Base-by-base conservation (phyloP, 495 filamentous ascomycete species). In the Niebla homalea region DNA sequence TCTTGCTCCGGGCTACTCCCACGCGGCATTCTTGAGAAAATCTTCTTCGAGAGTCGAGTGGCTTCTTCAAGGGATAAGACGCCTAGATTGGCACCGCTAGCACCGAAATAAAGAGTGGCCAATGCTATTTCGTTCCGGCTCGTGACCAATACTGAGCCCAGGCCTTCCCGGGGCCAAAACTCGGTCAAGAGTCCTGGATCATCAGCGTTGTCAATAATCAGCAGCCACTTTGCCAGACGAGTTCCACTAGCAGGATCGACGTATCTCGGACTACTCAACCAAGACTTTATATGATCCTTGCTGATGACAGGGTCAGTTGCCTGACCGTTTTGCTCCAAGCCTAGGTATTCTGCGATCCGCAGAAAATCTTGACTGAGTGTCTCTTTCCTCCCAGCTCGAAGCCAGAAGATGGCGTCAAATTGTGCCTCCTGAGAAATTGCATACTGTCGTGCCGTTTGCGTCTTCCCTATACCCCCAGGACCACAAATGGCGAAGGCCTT, bases 381-480 rank as follows among this genome's bases (percentile, higher is more conserved):
- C 26, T 55, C 51, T 14, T 51, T 37, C 3, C 62, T 55, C 48
- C 71, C 68, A 1, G 69, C 64, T 12, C 51, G 22, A 8, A 71
- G 59, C 67, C 68, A 72, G 46, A 72, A 66, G 20, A 72, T 55
- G 2, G 63, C 66, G 40, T 72, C 69, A 46, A 66, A 67, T 18
- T 46, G 45, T 14, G 50, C 41, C 43, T 59, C 57, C 29, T 58
- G 53, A 26, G 53, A 36, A 25, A 55, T 48, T 8, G 53, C 55
- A 53, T 59, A 71, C 25, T 65, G 57, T 39, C 46, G 57, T 12
- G 68, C 69, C 35, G 67, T 62, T 50, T 62, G 50, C 47, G 67
- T 70, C 50, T 72, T 72, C 14, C 69, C 67, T 23, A 71, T 57
- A 1, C 68, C 68, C 1, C 69, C 67, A 26, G 66, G 49, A 12